Evolutionary conservation across 75 land plant genomes (phyloP).

Genomic region (Chamaecyparis obtusa): DNA sequence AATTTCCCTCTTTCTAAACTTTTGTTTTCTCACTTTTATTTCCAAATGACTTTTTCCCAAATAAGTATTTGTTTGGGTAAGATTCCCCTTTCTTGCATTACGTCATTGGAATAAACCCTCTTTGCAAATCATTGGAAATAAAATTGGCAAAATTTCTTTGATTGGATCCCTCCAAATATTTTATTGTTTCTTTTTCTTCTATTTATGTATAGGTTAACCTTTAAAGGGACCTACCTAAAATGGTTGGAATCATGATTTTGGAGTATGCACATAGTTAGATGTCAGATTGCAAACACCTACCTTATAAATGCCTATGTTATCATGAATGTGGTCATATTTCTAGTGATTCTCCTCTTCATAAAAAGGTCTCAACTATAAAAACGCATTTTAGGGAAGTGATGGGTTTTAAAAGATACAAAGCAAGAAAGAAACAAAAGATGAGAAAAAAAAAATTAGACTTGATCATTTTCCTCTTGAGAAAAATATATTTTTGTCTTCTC

Average conservation of each 20-base stretch:
- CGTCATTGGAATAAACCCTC: background rate
- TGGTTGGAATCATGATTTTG: background rate
- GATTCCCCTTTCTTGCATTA: background rate
- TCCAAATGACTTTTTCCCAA: background rate
- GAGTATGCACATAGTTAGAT: background rate
- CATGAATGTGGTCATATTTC: background rate
- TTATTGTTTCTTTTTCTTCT: background rate
- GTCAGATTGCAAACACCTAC: background rate
- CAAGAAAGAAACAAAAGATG: background rate
- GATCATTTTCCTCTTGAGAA: background rate
- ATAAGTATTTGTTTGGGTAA: background rate
- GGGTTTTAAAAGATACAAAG: background rate
- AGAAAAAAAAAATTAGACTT: background rate
- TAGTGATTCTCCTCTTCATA: background rate
- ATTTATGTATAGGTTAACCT: background rate
- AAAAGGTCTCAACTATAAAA: background rate
- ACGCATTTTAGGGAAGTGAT: too few species aligned
- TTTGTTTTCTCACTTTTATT: background rate
- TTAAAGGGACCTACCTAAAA: background rate
- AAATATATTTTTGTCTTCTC: background rate
- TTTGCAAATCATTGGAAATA: background rate
- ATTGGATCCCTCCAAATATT: background rate
- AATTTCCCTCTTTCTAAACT: too few species aligned
- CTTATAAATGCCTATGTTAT: background rate
- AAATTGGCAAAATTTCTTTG: background rate